phyloP scores from a whole-genome alignment of 192 early-diverging fungal genomes.

The Entophlyctis luteolus region DNA sequence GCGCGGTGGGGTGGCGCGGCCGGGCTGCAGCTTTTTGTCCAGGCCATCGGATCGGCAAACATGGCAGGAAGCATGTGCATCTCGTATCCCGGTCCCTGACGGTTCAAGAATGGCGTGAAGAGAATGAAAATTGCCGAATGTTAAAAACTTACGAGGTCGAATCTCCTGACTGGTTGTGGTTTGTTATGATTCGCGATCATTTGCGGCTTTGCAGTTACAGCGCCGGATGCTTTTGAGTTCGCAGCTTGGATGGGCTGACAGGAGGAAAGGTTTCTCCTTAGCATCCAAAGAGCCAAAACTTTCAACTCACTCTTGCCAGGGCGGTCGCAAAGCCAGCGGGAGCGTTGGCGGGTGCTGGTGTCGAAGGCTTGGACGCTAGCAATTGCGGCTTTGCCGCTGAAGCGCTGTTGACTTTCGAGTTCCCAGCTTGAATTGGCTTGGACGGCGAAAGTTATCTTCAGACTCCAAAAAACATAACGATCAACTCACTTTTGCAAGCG shows the following conservation, averaged over 20 bases:
- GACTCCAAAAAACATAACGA: too few relatives aligned
- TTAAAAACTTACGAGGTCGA: too few relatives aligned
- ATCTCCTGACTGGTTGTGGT: not conserved
- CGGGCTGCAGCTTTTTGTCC: slow-evolving; percentile 13
- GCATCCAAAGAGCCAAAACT: not conserved
- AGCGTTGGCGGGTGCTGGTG: not conserved
- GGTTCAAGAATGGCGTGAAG: too few relatives aligned
- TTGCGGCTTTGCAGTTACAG: too few relatives aligned
- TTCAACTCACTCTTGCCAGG: not conserved
- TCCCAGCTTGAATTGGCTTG: too few relatives aligned
- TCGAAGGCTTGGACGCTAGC: not conserved
- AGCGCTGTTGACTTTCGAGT: not conserved
- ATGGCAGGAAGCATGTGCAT: not conserved
- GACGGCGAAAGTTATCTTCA: too few relatives aligned
- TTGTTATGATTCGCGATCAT: too few relatives aligned
- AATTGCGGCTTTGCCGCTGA: not conserved
- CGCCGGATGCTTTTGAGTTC: too few relatives aligned
- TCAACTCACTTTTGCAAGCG: not conserved
- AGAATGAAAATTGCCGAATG: too few relatives aligned
- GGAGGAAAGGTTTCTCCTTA: not conserved
- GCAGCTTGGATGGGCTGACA: too few relatives aligned
- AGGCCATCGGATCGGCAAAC: slow-evolving; percentile 1
- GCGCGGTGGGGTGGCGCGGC: slow-evolving; percentile 9
- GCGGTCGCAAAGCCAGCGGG: not conserved
- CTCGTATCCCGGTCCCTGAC: slow-evolving; percentile 5